Evolutionary conservation across 805 yeast species (phyloP).

Genomic region (Schwanniomyces yamadae): DNA sequence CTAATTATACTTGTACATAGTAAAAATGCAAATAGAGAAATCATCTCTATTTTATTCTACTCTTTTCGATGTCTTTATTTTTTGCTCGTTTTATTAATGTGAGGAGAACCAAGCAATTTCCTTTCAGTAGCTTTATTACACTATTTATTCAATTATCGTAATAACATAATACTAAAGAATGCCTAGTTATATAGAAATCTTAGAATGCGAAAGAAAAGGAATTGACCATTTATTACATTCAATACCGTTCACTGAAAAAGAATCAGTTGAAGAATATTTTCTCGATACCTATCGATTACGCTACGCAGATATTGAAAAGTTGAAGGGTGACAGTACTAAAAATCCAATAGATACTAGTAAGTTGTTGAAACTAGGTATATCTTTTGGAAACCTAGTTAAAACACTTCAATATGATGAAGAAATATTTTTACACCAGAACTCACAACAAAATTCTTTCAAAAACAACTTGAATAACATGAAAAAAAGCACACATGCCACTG

Average conservation of each 20-base stretch:
- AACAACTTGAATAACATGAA: constrained; percentile 13
- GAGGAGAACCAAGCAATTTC: no score
- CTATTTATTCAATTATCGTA: not conserved
- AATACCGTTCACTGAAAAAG: constrained; percentile 31
- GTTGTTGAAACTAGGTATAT: constrained; percentile 40
- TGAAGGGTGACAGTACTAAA: constrained; percentile 21
- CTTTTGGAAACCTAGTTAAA: constrained; percentile 41
- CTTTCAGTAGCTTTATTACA: no score
- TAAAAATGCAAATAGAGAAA: constrained; percentile 5
- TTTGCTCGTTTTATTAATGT: not conserved
- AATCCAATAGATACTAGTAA: constrained; percentile 38
- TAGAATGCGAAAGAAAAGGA: constrained; percentile 26
- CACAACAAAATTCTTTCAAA: constrained; percentile 16
- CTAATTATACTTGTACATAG: constrained; percentile 7
- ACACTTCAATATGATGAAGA: constrained; percentile 37
- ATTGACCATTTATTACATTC: constrained; percentile 28
- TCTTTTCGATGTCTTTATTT: not conserved
- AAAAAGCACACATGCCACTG: constrained; percentile 2
- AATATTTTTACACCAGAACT: constrained; percentile 22
- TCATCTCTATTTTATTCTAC: constrained; percentile 1
- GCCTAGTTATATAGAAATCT: constrained; percentile 10
- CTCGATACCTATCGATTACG: constrained; percentile 31
- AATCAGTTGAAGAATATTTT: constrained; percentile 19
- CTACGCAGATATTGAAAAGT: constrained; percentile 18
- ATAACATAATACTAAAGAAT: not conserved